phyloP scores from a whole-genome alignment of 176 grass and related monocot species.

The Poa pratensis region DNA sequence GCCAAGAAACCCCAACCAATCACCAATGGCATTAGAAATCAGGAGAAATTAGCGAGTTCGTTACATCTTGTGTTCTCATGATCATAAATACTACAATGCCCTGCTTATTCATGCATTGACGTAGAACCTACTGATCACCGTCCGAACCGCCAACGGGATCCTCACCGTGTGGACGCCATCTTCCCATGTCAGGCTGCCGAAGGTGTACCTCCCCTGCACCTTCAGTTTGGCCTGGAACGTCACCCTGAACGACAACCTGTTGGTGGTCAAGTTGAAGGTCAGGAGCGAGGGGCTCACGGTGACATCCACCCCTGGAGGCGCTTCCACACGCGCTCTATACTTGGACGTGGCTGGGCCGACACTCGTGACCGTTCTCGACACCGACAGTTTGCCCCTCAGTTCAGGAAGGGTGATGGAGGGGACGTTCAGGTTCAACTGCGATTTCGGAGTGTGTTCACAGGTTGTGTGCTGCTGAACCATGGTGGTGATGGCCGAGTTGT shows the following conservation, averaged over 20 bases:
- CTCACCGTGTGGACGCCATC: slow-evolving; percentile 70
- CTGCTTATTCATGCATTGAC: slow-evolving; percentile 49
- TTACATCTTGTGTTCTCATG: slow-evolving; percentile 32
- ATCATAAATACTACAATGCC: slow-evolving; percentile 1
- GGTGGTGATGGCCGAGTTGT: slow-evolving; percentile 66
- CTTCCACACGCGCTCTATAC: slow-evolving; percentile 66
- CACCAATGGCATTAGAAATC: slow-evolving; percentile 55
- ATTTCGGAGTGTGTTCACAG: slow-evolving; percentile 52
- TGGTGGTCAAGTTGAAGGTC: slow-evolving; percentile 59
- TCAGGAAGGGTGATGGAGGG: slow-evolving; percentile 82
- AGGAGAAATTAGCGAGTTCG: slow-evolving; percentile 48
- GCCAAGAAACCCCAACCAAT: slow-evolving; percentile 47
- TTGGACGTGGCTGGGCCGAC: slow-evolving; percentile 61
- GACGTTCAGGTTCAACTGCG: slow-evolving; percentile 73
- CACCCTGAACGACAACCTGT: slow-evolving; percentile 66
- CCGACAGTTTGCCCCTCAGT: slow-evolving; percentile 58
- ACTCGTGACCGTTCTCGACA: slow-evolving; percentile 88
- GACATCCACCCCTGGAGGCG: slow-evolving; percentile 70
- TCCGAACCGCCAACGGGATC: slow-evolving; percentile 75
- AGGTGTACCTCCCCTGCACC: slow-evolving; percentile 80
- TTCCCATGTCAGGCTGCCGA: slow-evolving; percentile 88
- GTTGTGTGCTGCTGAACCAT: slow-evolving; percentile 54
- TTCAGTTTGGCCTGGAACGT: slow-evolving; percentile 64
- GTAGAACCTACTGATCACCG: slow-evolving; percentile 63
- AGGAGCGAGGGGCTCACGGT: slow-evolving; percentile 63